A percentile compares a stretch with the other conserved stretches of the same genome.
Evolutionary conservation across 768 basidiomycete genomes (phyloP).

Genomic region (Filobasidium wieringae): DNA sequence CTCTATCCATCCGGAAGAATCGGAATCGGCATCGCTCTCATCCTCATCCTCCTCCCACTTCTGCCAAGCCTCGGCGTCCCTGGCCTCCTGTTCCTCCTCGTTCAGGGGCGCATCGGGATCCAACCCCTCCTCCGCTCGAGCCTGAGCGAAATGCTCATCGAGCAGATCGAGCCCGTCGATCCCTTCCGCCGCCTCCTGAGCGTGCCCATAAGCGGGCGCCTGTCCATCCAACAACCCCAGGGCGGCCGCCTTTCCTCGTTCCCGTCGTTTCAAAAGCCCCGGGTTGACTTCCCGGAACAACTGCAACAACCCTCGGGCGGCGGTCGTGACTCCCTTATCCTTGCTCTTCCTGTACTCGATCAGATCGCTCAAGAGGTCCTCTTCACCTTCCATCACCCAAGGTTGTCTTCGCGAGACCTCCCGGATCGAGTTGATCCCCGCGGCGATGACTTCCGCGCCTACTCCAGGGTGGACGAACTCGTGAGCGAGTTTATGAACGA

Average conservation of each 20-base stretch:
- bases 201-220: conserved; percentile 73
- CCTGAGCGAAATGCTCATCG: conserved; percentile 68
- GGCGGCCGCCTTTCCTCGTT: conserved; percentile 80
- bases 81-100: conserved; percentile 33
- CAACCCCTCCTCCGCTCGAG: conserved; percentile 52
- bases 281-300: conserved; percentile 96
- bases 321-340: conserved; percentile 86
- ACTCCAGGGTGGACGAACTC: conserved; percentile 98
- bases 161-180: conserved; percentile 84
- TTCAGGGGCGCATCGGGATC: conserved; percentile 41
- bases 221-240: conserved; percentile 55
- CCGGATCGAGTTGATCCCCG: conserved; percentile 88
- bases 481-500: conserved; percentile 77
- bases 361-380: conserved; percentile 79
- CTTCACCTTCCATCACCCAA: conserved; percentile 74
- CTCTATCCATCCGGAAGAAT: conserved; percentile 64
- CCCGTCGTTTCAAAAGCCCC: conserved; percentile 72
- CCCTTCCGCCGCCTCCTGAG: conserved; percentile 58
- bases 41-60: conserved; percentile 68
- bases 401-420: conserved; percentile 92
- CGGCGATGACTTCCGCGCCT: conserved; percentile 84
- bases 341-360: conserved; percentile 90
- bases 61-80: conserved; percentile 66
- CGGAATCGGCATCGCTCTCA: conserved; percentile 21
- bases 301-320: conserved; percentile 71